Conservation (phyloP, 2,329 filamentous ascomycete species). For the Xylariales sp. region DNA sequence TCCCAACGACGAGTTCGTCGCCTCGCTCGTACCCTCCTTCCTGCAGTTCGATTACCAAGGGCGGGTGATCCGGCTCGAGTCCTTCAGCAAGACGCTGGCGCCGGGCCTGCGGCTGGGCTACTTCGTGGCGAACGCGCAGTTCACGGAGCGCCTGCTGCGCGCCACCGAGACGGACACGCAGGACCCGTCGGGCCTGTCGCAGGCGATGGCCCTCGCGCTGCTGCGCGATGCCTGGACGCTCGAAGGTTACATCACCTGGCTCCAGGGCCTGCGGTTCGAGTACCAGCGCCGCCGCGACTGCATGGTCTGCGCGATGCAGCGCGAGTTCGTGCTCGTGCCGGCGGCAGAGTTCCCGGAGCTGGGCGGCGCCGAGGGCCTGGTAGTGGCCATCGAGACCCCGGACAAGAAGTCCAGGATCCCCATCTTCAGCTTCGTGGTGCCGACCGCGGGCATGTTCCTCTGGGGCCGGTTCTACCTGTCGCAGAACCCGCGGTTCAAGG, state of each 20-base stretch:
- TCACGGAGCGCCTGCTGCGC: conserved; percentile 22
- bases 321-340: conserved; percentile 13
- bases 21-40: conserved; percentile 53
- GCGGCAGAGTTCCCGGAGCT: conserved; percentile 13
- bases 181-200: conserved; percentile 63
- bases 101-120: conserved; percentile 65
- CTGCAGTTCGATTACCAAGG: conserved; percentile 62
- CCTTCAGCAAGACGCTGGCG: conserved; percentile 68
- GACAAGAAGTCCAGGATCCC: conserved; percentile 8
- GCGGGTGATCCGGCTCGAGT: conserved; percentile 65
- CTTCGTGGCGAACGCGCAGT: conserved; percentile 38
- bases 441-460: conserved; percentile 26
- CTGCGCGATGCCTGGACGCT: conserved; percentile 68
- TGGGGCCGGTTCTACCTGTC: conserved; percentile 25
- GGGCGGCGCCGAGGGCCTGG: conserved; percentile 11
- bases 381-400: conserved; percentile 12
- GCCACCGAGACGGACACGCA: conserved; percentile 52
- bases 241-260: conserved; percentile 69
- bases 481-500: conserved; percentile 10
- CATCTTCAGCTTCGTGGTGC: conserved; percentile 23
- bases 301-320: conserved; percentile 51
- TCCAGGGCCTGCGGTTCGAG: conserved; percentile 63
- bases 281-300: conserved; percentile 64
- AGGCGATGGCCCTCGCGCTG: conserved; percentile 29
- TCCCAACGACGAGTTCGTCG: conserved; percentile 2